Evolutionary conservation across 2,329 filamentous ascomycete species (phyloP).

Genomic region (Paraphaeosphaeria sporulosa): DNA sequence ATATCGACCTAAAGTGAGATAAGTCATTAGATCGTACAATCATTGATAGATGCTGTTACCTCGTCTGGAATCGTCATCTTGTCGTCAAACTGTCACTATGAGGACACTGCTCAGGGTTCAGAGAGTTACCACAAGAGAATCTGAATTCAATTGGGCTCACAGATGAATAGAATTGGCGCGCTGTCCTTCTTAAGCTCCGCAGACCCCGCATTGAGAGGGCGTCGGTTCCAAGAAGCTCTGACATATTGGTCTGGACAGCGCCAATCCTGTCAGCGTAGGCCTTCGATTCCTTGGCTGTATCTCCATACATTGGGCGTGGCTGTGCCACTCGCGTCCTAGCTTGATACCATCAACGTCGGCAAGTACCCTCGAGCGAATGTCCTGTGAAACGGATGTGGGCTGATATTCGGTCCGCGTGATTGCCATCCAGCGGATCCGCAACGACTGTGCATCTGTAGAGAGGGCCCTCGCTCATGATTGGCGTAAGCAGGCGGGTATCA

Average conservation of each 20-base stretch:
- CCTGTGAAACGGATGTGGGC: slow-evolving; percentile 18
- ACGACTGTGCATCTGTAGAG: slow-evolving; percentile 16
- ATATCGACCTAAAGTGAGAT: slow-evolving; percentile 67
- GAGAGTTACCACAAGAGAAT: slow-evolving; percentile 35
- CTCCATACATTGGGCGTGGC: slow-evolving; percentile 34
- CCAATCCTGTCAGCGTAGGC: slow-evolving; percentile 25
- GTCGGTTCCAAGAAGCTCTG: slow-evolving; percentile 34
- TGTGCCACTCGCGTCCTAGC: slow-evolving; percentile 24
- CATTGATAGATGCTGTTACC: slow-evolving; percentile 30
- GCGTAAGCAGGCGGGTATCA: slow-evolving; percentile 15
- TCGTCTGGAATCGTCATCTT: slow-evolving; percentile 74
- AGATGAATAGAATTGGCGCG: slow-evolving; percentile 21
- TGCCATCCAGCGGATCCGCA: slow-evolving; percentile 45
- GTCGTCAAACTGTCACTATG: slow-evolving; percentile 8
- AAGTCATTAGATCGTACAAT: not conserved
- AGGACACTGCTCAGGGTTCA: not conserved
- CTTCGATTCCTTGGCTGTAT: slow-evolving; percentile 28
- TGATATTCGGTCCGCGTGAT: slow-evolving; percentile 16
- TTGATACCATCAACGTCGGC: slow-evolving; percentile 20
- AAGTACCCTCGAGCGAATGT: slow-evolving; percentile 19
- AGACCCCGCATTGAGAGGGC: slow-evolving; percentile 40
- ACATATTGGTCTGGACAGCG: slow-evolving; percentile 26
- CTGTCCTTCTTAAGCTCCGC: slow-evolving; percentile 33
- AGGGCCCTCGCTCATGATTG: slow-evolving; percentile 31
- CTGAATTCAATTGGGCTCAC: slow-evolving; percentile 38